phyloP scores from a whole-genome alignment of 208 protist species.

The Lotmaria passim region DNA sequence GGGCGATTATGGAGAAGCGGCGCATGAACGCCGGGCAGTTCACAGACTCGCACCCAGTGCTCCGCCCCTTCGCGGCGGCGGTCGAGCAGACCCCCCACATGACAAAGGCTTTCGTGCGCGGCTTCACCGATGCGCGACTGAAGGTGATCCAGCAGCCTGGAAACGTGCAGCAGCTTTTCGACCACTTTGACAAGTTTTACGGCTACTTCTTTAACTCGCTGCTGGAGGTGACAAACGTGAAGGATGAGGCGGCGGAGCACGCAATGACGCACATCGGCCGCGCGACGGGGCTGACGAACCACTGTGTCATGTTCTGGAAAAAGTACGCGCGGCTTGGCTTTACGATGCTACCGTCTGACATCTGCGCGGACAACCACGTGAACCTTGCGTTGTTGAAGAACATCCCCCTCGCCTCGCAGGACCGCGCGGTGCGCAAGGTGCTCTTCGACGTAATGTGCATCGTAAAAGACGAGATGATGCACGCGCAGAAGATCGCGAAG shows the following conservation, averaged over 20 bases:
- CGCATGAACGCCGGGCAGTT: slow-evolving; percentile 78
- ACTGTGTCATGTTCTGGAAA: slow-evolving; percentile 93
- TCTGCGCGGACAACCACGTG: slow-evolving; percentile 89
- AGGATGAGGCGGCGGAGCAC: slow-evolving; percentile 86
- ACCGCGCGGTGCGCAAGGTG: slow-evolving; percentile 75
- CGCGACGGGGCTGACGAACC: slow-evolving; percentile 80
- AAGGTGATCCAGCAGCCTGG: slow-evolving; percentile 85
- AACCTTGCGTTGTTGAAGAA: slow-evolving; percentile 87
- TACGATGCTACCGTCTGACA: slow-evolving; percentile 88
- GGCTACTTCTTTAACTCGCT: slow-evolving; percentile 92
- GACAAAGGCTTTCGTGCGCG: slow-evolving; percentile 89
- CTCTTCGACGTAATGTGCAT: slow-evolving; percentile 89
- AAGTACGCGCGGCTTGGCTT: slow-evolving; percentile 90
- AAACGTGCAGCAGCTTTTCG: slow-evolving; percentile 89
- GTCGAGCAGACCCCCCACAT: slow-evolving; percentile 75
- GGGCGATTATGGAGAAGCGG: slow-evolving; percentile 69
- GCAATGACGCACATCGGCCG: slow-evolving; percentile 87
- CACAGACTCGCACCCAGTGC: slow-evolving; percentile 86
- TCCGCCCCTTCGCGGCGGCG: slow-evolving; percentile 76
- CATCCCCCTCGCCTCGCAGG: slow-evolving; percentile 79
- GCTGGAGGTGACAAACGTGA: slow-evolving; percentile 76
- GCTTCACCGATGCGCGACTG: slow-evolving; percentile 87
- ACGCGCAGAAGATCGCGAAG: slow-evolving; percentile 70
- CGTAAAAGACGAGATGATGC: slow-evolving; percentile 86
- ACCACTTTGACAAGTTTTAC: slow-evolving; percentile 92